Percentiles rank a stretch among this genome's conserved stretches.
These are phyloP conservation scores for Coelastrella sp. DNA, from an alignment of 139 green algal genomes.

Conservation along the genomic window DNA sequence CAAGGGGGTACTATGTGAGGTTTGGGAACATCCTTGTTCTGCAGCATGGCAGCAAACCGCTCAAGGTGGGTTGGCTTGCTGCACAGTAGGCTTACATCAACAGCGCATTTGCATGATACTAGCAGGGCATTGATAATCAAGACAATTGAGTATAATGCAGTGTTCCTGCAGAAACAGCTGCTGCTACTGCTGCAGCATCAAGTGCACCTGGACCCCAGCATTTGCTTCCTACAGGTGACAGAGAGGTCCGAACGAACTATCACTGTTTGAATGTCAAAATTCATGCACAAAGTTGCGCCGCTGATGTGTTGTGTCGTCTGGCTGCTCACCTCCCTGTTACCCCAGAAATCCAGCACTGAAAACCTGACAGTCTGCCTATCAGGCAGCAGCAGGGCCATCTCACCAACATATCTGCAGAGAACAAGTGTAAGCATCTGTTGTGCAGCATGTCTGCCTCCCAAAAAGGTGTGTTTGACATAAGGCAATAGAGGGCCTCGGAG, in stretches of 20 bases:
- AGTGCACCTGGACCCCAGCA: no score
- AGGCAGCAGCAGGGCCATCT: conserved; percentile 75
- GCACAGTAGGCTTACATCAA: not conserved
- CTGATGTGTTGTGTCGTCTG: not conserved
- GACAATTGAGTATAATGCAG: no score
- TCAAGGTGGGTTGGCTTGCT: not conserved
- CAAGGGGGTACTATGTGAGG: conserved; percentile 66
- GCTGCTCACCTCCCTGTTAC: conserved; percentile 70
- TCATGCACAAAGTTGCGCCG: not conserved
- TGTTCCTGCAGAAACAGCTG: no score
- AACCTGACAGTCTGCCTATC: conserved; percentile 53
- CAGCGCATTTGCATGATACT: not conserved
- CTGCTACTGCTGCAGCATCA: no score
- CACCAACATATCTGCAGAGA: conserved; percentile 82
- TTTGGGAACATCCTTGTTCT: conserved; percentile 70
- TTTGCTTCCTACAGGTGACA: no score
- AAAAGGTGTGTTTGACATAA: no score
- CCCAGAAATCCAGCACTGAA: conserved; percentile 85
- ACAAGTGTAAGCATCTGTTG: no score
- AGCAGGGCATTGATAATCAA: not conserved
- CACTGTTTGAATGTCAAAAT: not conserved
- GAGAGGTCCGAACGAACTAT: not conserved
- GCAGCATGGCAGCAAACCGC: not conserved
- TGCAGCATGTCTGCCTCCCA: no score
- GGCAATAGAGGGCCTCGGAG: no score